Evolutionary conservation across 257 asterid species (phyloP), one percentile per base, ranked within the genome.

Genomic region (Fraxinus quadrangulata): DNA sequence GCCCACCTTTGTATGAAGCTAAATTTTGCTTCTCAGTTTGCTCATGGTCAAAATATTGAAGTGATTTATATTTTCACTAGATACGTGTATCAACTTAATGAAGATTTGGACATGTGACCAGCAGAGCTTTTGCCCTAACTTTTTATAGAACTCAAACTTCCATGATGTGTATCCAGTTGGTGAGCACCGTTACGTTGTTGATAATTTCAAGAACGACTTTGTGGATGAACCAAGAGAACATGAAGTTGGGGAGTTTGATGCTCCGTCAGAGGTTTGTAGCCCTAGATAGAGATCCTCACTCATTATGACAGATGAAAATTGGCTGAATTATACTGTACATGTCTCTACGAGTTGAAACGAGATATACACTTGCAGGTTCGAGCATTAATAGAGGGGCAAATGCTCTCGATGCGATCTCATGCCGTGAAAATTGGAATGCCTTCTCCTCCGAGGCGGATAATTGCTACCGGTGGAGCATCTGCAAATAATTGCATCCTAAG

Each of bases 401-500:
- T 91, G 23, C 90, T 91, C 19, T 91, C 96, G 8, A 91, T 89
- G 94, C 85, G 94, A 67, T 92, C 92, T 77, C 96, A 91, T 79
- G 86, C 91, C 17, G 94, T 88, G 85, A 89, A 87, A 84, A 82
- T 89, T 16, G 92, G 94, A 61, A 85, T 91, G 96, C 92, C 92
- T 80, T 80, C 86, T 83, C 92, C 94, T 66, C 92, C 96, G 13
- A 91, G 88, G 76, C 79, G 89, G 70, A 91, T 91, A 70, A 87
- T 91, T 61, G 96, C 94, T 39, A 91, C 96, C 0, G 96, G 96
- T 78, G 96, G 96, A 80, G 94, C 96, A 67, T 91, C 94, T 5
- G 84, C 94, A 59, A 91, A 91, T 84, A 72, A 83, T 67, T 30
- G 80, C 85, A 88, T 91, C 40, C 82, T 89, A 17, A 83, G 77